phyloP scores from a whole-genome alignment of 495 filamentous ascomycete genomes.

The Daldinia concentrica region DNA sequence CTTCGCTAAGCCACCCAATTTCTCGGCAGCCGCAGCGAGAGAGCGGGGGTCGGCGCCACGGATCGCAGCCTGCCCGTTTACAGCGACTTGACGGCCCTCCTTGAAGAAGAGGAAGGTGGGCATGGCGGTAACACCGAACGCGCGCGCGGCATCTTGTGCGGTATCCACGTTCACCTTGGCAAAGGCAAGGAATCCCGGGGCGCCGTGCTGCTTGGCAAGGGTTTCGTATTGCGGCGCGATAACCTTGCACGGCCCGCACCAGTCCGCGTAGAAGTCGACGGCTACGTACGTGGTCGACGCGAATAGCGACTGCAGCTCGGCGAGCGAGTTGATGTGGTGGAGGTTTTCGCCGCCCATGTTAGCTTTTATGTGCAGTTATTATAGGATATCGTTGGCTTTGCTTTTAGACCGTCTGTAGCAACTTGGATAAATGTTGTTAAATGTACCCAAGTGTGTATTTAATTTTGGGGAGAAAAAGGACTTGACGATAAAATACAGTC shows the following conservation, averaged over 20 bases:
- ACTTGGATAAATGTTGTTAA: not conserved
- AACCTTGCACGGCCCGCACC: conserved; percentile 74
- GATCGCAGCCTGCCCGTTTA: conserved; percentile 59
- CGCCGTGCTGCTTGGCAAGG: conserved; percentile 57
- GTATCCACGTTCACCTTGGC: conserved; percentile 68
- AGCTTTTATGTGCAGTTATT: not conserved
- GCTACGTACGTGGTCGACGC: conserved; percentile 52
- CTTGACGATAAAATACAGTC: too few relatives aligned
- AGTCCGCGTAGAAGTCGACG: conserved; percentile 65
- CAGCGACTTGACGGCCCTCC: conserved; percentile 69
- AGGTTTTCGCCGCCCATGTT: conserved; percentile 39
- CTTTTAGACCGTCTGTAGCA: not conserved
- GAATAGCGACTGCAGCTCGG: conserved; percentile 48
- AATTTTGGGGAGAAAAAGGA: too few relatives aligned
- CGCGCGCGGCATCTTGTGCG: conserved; percentile 56
- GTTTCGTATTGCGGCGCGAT: conserved; percentile 68
- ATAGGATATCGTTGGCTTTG: not conserved
- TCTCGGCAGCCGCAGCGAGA: conserved; percentile 46
- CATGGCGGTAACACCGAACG: conserved; percentile 65
- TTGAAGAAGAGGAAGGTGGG: conserved; percentile 90
- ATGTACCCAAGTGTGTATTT: too few relatives aligned
- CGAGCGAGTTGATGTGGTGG: conserved; percentile 45
- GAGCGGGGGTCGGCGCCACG: conserved; percentile 49
- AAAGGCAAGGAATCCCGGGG: conserved; percentile 60
- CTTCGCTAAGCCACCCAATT: conserved; percentile 50